Conservation (phyloP, 768 basidiomycete genomes). For the Polyporus arcularius region DNA sequence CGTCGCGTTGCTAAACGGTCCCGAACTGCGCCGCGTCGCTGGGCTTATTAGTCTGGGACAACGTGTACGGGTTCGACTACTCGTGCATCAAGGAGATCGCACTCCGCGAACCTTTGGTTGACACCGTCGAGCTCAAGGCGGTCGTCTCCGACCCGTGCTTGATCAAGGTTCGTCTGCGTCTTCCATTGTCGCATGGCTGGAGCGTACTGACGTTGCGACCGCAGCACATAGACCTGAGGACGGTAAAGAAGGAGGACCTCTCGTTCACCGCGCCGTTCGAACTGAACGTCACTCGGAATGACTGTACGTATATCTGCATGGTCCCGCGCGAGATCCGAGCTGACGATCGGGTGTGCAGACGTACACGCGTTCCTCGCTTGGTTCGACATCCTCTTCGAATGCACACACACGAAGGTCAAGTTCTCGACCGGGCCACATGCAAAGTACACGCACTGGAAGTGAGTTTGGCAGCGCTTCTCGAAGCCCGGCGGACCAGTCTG, state of each 20-base stretch:
- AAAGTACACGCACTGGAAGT: conserved; percentile 97
- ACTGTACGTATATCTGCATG: conserved; percentile 58
- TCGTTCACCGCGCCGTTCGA: conserved; percentile 81
- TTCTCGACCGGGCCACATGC: conserved; percentile 99
- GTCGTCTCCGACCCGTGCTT: conserved; percentile 92
- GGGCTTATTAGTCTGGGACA: conserved; percentile 84
- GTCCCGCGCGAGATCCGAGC: neutral
- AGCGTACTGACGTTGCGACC: neutral
- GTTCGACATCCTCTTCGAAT: conserved; percentile 97
- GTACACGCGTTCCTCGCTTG: conserved; percentile 98
- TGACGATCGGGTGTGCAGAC: conserved; percentile 48
- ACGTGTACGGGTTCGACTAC: conserved; percentile 99
- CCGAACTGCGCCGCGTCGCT: too few relatives aligned
- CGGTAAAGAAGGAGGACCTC: conserved; percentile 94
- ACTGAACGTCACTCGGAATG: conserved; percentile 81
- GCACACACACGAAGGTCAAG: conserved; percentile 91
- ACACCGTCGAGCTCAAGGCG: conserved; percentile 96
- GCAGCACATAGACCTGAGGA: conserved; percentile 86
- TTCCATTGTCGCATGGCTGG: neutral
- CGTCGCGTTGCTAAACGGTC: too few relatives aligned
- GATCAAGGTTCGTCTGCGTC: conserved; percentile 64
- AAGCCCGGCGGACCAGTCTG: neutral
- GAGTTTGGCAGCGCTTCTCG: conserved; percentile 34
- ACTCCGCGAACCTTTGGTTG: conserved; percentile 92
- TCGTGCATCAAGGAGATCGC: conserved; percentile 99